phyloP scores from a whole-genome alignment of 2,329 filamentous ascomycete genomes.

The Pseudogymnoascus sp. region DNA sequence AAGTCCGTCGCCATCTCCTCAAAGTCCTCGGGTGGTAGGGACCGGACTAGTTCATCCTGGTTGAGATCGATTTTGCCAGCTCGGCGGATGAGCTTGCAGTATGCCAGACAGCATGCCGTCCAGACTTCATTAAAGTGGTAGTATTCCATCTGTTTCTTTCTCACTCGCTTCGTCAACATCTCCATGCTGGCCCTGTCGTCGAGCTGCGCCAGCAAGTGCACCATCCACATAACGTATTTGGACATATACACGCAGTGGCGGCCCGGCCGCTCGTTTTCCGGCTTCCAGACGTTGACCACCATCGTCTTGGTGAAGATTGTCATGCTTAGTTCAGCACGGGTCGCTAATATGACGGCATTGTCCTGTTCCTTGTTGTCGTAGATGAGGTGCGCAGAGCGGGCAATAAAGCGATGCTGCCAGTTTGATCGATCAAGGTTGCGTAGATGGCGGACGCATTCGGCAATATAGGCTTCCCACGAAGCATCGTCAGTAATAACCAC shows the following conservation, averaged over 20 bases:
- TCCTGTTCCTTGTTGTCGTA: slow-evolving; percentile 41
- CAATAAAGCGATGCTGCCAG: slow-evolving; percentile 68
- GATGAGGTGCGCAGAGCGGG: slow-evolving; percentile 51
- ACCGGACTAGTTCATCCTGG: slow-evolving; percentile 59
- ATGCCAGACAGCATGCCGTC: slow-evolving; percentile 23
- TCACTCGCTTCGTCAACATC: slow-evolving; percentile 53
- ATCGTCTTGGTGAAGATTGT: slow-evolving; percentile 71
- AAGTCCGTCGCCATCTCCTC: slow-evolving; percentile 49
- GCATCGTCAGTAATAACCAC: slow-evolving; percentile 27
- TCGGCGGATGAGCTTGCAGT: slow-evolving; percentile 45
- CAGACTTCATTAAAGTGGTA: slow-evolving; percentile 21
- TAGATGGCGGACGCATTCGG: slow-evolving; percentile 32
- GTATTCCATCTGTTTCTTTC: slow-evolving; percentile 52
- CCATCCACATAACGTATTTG: slow-evolving; percentile 61
- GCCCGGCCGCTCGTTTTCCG: slow-evolving; percentile 60
- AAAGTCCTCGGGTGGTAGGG: slow-evolving; percentile 58
- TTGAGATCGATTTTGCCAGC: slow-evolving; percentile 49
- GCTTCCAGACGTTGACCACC: slow-evolving; percentile 65
- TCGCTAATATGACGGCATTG: slow-evolving; percentile 37
- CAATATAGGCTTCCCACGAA: slow-evolving; percentile 53
- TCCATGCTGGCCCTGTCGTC: slow-evolving; percentile 57
- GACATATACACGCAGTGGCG: slow-evolving; percentile 67
- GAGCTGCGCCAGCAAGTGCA: slow-evolving; percentile 50
- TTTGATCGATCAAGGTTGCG: slow-evolving; percentile 56
- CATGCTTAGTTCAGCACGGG: slow-evolving; percentile 57